Base-by-base conservation (phyloP, 768 basidiomycete species). In the Naematelia aurantialba region DNA sequence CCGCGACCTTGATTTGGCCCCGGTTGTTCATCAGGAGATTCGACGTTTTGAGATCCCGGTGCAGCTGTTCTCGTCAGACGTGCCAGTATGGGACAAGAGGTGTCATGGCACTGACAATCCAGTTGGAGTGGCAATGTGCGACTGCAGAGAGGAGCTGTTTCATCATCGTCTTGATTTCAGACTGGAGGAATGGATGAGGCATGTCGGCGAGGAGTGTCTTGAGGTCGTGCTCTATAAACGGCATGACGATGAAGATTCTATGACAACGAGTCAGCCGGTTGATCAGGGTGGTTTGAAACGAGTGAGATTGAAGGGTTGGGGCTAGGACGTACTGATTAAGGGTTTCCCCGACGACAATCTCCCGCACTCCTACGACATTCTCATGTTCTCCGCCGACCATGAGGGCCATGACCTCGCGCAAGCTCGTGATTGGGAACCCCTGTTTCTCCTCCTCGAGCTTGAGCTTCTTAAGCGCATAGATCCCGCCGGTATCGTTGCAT, bases 181-280 rank as follows among this genome's bases (percentile, higher is more conserved):
- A 94, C 78, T 94, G 91, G 42, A 97, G 81, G 80, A 99, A 99
- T 1, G 96, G 93, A 29, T 88, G 84, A 1, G 93, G 92, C 96
- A 98, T 98, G 61, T 90, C 80, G 24, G 88, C 89, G 58, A 99
- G 83, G 52, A 99, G 83, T 4, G 93, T 88, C 79, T 99, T 99
- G 76, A 99, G 87, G 77, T 99, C 96, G 78, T 99, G 96, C 78
- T 99, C 96, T 74, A 99, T 94, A 74, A 99, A 99, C 76, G 96
- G 92, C 93, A 96, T 96, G 31, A 98, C 96, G 65, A 99, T 93
- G 78, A 93, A 99, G 45, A 98, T 91, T 81, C 96, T 97, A 56
- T 5, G 22, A 25, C 25, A 55, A 48, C 62, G 51, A 53, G 8
- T 24, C n/a, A 27, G 5, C 19, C 49, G 22, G 47, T 48, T 51